These are phyloP conservation scores for Thyridium curvatum DNA, from an alignment of 2,329 filamentous ascomycete genomes.

Conservation along the genomic window DNA sequence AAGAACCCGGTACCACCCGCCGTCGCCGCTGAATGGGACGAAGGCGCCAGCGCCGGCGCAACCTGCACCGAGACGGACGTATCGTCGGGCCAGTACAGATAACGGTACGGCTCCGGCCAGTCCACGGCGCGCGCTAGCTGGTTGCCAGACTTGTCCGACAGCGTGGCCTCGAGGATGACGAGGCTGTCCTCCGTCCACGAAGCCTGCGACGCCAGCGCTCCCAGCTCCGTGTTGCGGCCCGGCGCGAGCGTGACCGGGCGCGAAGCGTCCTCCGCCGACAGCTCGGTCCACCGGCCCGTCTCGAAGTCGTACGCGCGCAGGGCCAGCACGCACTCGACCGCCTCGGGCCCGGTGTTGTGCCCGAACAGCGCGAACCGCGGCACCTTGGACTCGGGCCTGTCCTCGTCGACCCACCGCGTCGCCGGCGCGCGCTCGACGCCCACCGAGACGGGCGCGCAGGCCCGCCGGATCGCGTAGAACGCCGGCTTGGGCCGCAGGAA, in stretches of 20 bases:
- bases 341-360: slow-evolving; percentile 2
- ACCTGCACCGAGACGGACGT: not conserved
- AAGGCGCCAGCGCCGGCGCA: too few species aligned
- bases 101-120: slow-evolving; percentile 40
- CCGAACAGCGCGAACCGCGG: not conserved
- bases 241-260: slow-evolving; percentile 25
- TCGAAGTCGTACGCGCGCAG: slow-evolving; percentile 29
- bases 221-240: slow-evolving; percentile 28
- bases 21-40: too few species aligned
- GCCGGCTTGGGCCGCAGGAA: slow-evolving; percentile 61
- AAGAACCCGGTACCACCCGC: too few species aligned
- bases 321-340: slow-evolving; percentile 18
- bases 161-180: slow-evolving; percentile 27
- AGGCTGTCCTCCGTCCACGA: slow-evolving; percentile 18
- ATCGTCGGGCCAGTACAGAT: slow-evolving; percentile 16
- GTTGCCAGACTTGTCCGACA: slow-evolving; percentile 17
- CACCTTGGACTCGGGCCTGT: not conserved
- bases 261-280: slow-evolving; percentile 18
- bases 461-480: slow-evolving; percentile 37
- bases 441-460: slow-evolving; percentile 52
- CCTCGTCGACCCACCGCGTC: not conserved
- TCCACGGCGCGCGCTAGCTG: slow-evolving; percentile 32
- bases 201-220: slow-evolving; percentile 24
- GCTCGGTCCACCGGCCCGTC: slow-evolving; percentile 25
- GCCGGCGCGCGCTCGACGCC: slow-evolving; percentile 36